These are phyloP conservation scores for Piloderma croceum DNA, from an alignment of 768 basidiomycete species.

Conservation along the genomic window DNA sequence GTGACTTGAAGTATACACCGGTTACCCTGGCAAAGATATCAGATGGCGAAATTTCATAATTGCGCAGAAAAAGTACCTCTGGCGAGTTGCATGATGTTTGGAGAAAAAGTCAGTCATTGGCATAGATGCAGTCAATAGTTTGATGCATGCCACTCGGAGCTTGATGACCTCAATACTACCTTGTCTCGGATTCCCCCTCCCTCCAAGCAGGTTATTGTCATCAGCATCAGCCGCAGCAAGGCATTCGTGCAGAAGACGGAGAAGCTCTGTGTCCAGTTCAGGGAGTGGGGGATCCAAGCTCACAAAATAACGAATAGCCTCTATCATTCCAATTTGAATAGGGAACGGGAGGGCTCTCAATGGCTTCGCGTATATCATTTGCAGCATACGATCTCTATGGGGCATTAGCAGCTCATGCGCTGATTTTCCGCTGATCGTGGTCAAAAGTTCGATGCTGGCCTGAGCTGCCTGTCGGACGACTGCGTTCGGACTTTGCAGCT, in stretches of 20 bases:
- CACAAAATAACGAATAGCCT: slow-evolving; percentile 91
- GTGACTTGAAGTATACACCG: slow-evolving; percentile 94
- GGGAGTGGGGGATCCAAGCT: slow-evolving; percentile 84
- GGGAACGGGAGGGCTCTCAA: slow-evolving; percentile 89
- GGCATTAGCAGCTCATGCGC: slow-evolving; percentile 76
- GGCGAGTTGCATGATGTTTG: slow-evolving; percentile 75
- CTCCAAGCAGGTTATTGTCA: slow-evolving; percentile 72
- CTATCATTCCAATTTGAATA: slow-evolving; percentile 97
- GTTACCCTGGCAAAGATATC: slow-evolving; percentile 59
- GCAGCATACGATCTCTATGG: slow-evolving; percentile 83
- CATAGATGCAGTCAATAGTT: slow-evolving; percentile 90
- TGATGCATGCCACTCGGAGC: slow-evolving; percentile 90
- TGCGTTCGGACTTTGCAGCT: slow-evolving; percentile 81
- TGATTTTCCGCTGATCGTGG: slow-evolving; percentile 64
- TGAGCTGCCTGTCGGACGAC: slow-evolving; percentile 83
- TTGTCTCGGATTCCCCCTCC: slow-evolving; percentile 73
- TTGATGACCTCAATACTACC: slow-evolving; percentile 77
- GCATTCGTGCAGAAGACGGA: slow-evolving; percentile 88
- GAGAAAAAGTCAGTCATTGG: slow-evolving; percentile 90
- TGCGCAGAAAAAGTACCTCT: slow-evolving; percentile 49
- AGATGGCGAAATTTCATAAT: background rate
- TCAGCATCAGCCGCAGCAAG: slow-evolving; percentile 95
- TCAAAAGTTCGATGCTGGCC: slow-evolving; percentile 71
- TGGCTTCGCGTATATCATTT: slow-evolving; percentile 92
- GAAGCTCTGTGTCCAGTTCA: slow-evolving; percentile 87